phyloP scores from a whole-genome alignment of 2,329 filamentous ascomycete species.

The Colletotrichum liaoningense region DNA sequence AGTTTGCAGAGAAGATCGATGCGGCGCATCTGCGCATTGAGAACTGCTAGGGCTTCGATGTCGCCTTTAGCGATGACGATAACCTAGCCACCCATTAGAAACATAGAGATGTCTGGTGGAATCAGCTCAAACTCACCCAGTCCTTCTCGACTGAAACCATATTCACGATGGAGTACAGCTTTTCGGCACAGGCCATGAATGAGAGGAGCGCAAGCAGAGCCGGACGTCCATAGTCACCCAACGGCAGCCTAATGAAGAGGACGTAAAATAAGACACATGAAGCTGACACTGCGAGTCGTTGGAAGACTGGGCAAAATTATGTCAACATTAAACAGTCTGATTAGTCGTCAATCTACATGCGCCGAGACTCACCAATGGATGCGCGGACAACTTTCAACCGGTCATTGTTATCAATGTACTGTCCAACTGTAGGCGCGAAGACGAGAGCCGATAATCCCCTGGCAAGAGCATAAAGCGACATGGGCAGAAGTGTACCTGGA shows the following conservation, averaged over 20 bases:
- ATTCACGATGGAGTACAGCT: constrained; percentile 73
- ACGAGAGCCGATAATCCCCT: constrained; percentile 24
- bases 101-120: accelerated
- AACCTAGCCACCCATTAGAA: constrained; percentile 42
- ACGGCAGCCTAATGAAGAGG: constrained; percentile 2
- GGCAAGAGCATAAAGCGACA: constrained; percentile 63
- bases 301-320: constrained; percentile 37
- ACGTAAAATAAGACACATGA: constrained; percentile 24
- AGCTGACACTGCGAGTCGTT: constrained; percentile 27
- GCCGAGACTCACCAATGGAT: constrained; percentile 42
- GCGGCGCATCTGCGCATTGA: constrained; percentile 71
- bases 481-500: constrained; percentile 61
- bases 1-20: constrained; percentile 72
- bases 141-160: constrained; percentile 77
- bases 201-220: constrained; percentile 4
- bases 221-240: not conserved
- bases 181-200: constrained; percentile 67
- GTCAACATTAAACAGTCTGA: not conserved
- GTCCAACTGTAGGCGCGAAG: constrained; percentile 57
- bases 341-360: not conserved
- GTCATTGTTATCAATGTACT: constrained; percentile 57
- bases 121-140: constrained; percentile 59
- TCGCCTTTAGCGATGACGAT: constrained; percentile 49
- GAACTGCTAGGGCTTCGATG: constrained; percentile 40
- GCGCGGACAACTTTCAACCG: constrained; percentile 49